Evolutionary conservation across 148 eudicot species (phyloP).

Genomic region (Camellia japonica): DNA sequence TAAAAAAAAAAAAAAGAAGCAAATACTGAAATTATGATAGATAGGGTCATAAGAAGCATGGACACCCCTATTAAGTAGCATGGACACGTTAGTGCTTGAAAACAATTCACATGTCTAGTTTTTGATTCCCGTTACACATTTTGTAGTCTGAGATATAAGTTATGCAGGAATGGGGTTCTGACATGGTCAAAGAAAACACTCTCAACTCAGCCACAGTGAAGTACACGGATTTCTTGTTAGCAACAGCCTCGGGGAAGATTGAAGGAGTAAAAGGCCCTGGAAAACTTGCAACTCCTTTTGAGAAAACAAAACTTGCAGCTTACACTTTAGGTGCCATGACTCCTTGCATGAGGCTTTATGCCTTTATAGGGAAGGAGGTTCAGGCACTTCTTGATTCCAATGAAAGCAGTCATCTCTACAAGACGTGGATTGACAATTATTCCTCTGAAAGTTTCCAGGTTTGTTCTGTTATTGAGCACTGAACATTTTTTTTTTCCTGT

Average conservation of each 20-base stretch:
- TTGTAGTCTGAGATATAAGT: slow-evolving; percentile 3
- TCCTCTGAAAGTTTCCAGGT: slow-evolving; percentile 81
- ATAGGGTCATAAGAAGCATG: no score
- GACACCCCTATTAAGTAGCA: no score
- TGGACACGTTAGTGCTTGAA: no score
- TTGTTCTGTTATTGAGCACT: slow-evolving; percentile 34
- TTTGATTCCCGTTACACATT: no score
- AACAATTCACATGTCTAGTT: no score
- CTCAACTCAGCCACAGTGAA: slow-evolving; percentile 65
- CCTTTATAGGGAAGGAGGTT: slow-evolving; percentile 77
- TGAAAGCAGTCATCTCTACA: slow-evolving; percentile 55
- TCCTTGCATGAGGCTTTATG: slow-evolving; percentile 96
- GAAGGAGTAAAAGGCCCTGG: slow-evolving; percentile 86
- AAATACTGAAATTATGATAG: no score
- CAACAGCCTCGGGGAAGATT: slow-evolving; percentile 90
- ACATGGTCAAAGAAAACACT: slow-evolving; percentile 49
- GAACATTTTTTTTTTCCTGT: neutral
- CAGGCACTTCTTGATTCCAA: slow-evolving; percentile 47
- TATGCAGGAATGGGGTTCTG: slow-evolving; percentile 80
- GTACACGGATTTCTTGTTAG: slow-evolving; percentile 82
- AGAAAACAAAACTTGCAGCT: slow-evolving; percentile 90
- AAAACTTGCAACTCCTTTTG: slow-evolving; percentile 92
- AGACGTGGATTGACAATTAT: slow-evolving; percentile 80
- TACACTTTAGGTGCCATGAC: slow-evolving; percentile 93
- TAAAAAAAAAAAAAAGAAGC: no score